Conservation (phyloP, 2,329 filamentous ascomycete species). For the Sordariomycetes sp. region DNA sequence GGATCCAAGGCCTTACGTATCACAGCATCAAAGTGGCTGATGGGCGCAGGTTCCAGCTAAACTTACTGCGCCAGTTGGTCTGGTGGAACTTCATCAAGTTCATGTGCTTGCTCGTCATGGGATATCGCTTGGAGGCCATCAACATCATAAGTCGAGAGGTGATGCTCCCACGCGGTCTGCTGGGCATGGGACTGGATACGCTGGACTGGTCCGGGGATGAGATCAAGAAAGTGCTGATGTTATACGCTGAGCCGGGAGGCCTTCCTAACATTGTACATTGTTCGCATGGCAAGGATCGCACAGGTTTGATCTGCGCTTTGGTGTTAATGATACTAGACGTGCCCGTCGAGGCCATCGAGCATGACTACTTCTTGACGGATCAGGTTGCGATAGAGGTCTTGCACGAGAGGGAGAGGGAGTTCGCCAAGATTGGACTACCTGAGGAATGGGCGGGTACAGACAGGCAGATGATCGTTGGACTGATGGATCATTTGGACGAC, state of each 20-base stretch:
- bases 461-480: conserved; percentile 49
- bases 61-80: conserved; percentile 57
- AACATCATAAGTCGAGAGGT: conserved; percentile 59
- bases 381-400: conserved; percentile 41
- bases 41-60: conserved; percentile 56
- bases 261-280: conserved; percentile 71
- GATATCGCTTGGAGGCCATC: conserved; percentile 62
- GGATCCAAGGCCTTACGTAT: conserved; percentile 57
- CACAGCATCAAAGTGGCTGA: conserved; percentile 67
- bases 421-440: conserved; percentile 59
- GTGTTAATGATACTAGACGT: conserved; percentile 55
- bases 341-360: conserved; percentile 48
- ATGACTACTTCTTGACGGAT: conserved; percentile 64
- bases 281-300: conserved; percentile 80
- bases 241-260: conserved; percentile 21
- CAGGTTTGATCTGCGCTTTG: conserved; percentile 54
- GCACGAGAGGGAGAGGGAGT: conserved; percentile 57
- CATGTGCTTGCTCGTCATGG: conserved; percentile 51
- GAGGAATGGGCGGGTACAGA: conserved; percentile 65
- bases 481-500: conserved; percentile 47
- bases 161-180: conserved; percentile 63
- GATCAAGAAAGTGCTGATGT: conserved; percentile 31
- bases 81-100: conserved; percentile 55
- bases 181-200: conserved; percentile 60
- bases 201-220: conserved; percentile 58